Base-by-base conservation (phyloP, 768 basidiomycete species). In the Pleurotus pulmonarius region DNA sequence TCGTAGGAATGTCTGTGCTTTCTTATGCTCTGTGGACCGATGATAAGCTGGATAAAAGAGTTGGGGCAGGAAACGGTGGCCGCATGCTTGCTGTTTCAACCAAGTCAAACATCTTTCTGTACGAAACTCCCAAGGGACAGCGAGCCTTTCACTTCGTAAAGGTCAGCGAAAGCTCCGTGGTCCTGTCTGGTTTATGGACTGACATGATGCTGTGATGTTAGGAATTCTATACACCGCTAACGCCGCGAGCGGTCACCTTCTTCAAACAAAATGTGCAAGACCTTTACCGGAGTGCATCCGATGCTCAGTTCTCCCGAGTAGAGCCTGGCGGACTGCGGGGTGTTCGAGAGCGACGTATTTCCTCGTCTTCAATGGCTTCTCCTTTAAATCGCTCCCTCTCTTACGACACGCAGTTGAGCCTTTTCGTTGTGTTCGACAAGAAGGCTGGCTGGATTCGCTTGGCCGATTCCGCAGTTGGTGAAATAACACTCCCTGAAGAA, bases 381-480 rank as follows among this genome's bases (percentile, higher is more conserved):
- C 68, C 73, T 8, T 56, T 68, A 13, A 64, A 64, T 7, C 66
- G 70, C 4, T 63, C 70, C 13, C 65, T 76, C 58, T 74, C 74
- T 55, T 88, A 89, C 63, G 86, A 86, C 16, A 79, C 80, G 4
- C 90, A 92, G 61, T 82, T 90, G 64, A 84, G 83, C 61, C 72
- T 94, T n/a, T 92, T 92, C 64, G 83, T 90, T 56, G 73, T 86
- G 20, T 94, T 94, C 65, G 92, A 94, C 68, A 93, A 93, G 73
- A 94, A 90, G 64, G 90, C 90, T 2, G 82, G 85, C n/a, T 73
- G 90, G 70, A 92, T 94, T 61, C 87, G 92, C 18, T 67, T 93
- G 20, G 82, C 83, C 4, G 91, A 93, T 67, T 83, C 92, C 26
- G 85, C 88, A 20, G 92, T 92, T 5, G 83, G 86, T 34, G 92